Conservation (phyloP, 129 eudicot species). For the Dittrichia graveolens region DNA sequence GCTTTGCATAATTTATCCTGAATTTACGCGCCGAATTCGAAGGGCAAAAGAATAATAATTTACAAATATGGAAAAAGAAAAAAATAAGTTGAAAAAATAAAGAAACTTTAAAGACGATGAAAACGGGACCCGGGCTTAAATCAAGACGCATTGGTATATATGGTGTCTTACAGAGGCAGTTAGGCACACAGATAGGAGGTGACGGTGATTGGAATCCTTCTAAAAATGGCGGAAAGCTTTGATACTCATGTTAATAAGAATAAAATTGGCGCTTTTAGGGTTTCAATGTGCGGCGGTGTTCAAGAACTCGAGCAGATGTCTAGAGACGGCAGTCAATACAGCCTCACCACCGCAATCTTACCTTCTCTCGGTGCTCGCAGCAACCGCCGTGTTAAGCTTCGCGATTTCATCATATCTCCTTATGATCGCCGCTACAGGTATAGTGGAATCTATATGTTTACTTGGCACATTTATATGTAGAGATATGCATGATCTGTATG, state of each 20-base stretch:
- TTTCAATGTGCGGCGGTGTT: conserved; percentile 51
- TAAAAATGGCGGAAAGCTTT: conserved; percentile 40
- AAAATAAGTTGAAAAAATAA: not conserved
- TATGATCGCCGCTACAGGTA: conserved; percentile 75
- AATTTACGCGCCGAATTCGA: too few relatives aligned
- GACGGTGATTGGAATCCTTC: conserved; percentile 2
- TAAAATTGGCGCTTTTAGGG: conserved; percentile 39
- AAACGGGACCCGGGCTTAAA: not conserved
- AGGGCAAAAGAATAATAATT: too few relatives aligned
- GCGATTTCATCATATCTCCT: conserved; percentile 59
- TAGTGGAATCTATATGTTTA: not conserved
- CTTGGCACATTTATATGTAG: not conserved
- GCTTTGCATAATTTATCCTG: too few relatives aligned
- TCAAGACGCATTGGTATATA: not conserved
- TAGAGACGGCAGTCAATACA: conserved; percentile 72
- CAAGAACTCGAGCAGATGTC: conserved; percentile 69
- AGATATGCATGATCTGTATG: conserved; percentile 8
- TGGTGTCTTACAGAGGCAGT: not conserved
- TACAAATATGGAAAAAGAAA: not conserved
- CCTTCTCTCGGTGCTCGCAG: conserved; percentile 86
- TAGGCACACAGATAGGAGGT: conserved; percentile 10
- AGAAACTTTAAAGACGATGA: not conserved
- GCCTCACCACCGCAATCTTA: conserved; percentile 62
- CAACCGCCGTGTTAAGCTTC: conserved; percentile 53
- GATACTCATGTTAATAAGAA: conserved; percentile 5